Evolutionary conservation across 768 basidiomycete species (phyloP), one percentile per base, ranked within the genome.

Genomic region (Pholiota conissans): DNA sequence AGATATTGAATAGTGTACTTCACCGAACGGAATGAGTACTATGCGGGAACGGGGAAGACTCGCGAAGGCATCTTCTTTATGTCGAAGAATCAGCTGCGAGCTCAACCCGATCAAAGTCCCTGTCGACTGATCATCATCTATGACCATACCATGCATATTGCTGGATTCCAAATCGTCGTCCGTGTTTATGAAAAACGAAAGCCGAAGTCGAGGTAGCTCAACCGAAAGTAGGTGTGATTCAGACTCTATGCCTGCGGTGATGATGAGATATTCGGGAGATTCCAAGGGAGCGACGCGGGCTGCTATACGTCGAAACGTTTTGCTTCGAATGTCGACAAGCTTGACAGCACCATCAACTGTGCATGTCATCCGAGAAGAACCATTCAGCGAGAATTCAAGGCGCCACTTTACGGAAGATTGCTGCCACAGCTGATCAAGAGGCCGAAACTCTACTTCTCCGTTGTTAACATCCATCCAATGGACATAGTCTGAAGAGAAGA

Each of bases 31-130:
- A 40, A 82, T 68, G 37, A 82, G n/a, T n/a, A n/a, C n/a, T n/a
- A n/a, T n/a, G n/a, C n/a, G n/a, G n/a, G n/a, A n/a, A n/a, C n/a
- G n/a, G 64, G 60, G 62, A 22, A 65, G 63, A 13, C 56, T 60
- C 6, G 37, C 35, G 46, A 58, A 61, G 28, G 24, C 30, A 10
- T 18, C 22, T 22, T 62, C 49, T 35, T 61, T 68, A 48, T 63
- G 66, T 11, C 67, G 64, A 10, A 77, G 70, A 35, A 82, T 70
- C 3, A 82, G 69, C n/a, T 80, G 74, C 32, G 66, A 72, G 28
- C 48, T 30, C 28, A 83, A 61, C 14, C 82, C 83, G 34, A 80
- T 71, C 62, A 84, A 63, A 1, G 78, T 75, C 1, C 79, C 79
- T 1, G 66, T 66, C 0, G 70, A 78, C 55, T 82, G 82, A 28